Conservation (phyloP, 495 filamentous ascomycete genomes). For the Bacidia rubella region DNA sequence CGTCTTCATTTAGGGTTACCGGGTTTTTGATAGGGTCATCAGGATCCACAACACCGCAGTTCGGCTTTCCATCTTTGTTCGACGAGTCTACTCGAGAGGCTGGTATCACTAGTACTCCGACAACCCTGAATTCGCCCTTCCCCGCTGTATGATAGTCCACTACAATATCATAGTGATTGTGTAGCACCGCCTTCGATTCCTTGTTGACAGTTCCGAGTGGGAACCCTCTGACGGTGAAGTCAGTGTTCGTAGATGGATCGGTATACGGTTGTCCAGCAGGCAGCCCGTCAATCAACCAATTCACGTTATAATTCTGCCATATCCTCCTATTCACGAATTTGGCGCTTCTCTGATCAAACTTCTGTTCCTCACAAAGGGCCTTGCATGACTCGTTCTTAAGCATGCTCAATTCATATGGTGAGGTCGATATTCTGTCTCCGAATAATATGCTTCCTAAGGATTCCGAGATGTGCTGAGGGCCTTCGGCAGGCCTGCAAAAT, state of each 20-base stretch:
- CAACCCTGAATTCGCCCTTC: conserved; percentile 62
- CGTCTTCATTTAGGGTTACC: conserved; percentile 50
- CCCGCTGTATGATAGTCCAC: conserved; percentile 78
- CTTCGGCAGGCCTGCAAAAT: conserved; percentile 69
- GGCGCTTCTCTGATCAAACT: conserved; percentile 53
- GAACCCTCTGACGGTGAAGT: conserved; percentile 83
- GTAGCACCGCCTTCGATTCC: conserved; percentile 44
- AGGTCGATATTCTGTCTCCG: conserved; percentile 87
- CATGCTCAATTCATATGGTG: conserved; percentile 84
- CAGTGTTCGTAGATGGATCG: conserved; percentile 56
- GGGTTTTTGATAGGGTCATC: conserved; percentile 18
- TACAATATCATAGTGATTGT: conserved; percentile 92
- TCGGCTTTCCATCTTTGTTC: conserved; percentile 39
- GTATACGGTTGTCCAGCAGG: conserved; percentile 68
- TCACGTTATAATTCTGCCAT: conserved; percentile 68
- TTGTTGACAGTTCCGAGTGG: conserved; percentile 55
- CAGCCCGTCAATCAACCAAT: conserved; percentile 90
- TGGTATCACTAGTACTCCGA: conserved; percentile 80
- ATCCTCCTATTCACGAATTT: conserved; percentile 75
- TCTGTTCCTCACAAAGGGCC: conserved; percentile 48
- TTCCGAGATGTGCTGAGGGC: conserved; percentile 62
- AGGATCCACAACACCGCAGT: conserved; percentile 39
- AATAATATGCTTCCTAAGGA: conserved; percentile 93
- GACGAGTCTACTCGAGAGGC: conserved; percentile 51
- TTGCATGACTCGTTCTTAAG: conserved; percentile 89